A percentile compares a stretch with the other conserved stretches of the same genome.
Conservation (phyloP, 441 rosid genomes). For the Eutrema salsugineum region DNA sequence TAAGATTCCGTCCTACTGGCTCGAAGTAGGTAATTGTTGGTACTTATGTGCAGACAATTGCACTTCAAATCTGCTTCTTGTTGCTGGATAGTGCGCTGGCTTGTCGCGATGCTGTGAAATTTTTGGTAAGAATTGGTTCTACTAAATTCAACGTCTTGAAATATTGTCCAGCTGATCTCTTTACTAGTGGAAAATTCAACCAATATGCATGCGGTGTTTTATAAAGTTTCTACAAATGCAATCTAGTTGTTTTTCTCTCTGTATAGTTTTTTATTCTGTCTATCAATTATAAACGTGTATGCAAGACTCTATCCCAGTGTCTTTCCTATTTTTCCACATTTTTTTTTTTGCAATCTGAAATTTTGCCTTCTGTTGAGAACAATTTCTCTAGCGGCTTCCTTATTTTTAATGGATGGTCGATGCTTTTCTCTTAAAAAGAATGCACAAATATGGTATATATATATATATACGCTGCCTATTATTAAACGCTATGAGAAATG, state of each 20-base stretch:
- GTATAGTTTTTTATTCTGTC: not conserved
- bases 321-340: not conserved
- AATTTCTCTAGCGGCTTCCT: not conserved
- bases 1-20: constrained; percentile 5
- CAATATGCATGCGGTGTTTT: not conserved
- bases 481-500: not conserved
- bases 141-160: not conserved
- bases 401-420: not conserved
- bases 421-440: not conserved
- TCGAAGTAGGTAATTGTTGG: constrained; percentile 3
- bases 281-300: not conserved
- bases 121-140: constrained; percentile 59
- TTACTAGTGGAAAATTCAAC: not conserved
- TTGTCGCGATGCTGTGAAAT: constrained; percentile 69
- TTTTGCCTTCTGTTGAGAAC: not conserved
- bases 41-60: constrained; percentile 65
- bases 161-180: not conserved
- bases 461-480: not conserved
- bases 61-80: constrained; percentile 84
- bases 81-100: constrained; percentile 86
- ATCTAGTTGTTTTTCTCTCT: not conserved
- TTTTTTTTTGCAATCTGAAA: not conserved
- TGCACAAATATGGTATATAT: not conserved
- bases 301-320: not conserved
- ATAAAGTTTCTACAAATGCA: not conserved